Conservation (phyloP, 495 filamentous ascomycete species). For the Cenococcum geophilum region DNA sequence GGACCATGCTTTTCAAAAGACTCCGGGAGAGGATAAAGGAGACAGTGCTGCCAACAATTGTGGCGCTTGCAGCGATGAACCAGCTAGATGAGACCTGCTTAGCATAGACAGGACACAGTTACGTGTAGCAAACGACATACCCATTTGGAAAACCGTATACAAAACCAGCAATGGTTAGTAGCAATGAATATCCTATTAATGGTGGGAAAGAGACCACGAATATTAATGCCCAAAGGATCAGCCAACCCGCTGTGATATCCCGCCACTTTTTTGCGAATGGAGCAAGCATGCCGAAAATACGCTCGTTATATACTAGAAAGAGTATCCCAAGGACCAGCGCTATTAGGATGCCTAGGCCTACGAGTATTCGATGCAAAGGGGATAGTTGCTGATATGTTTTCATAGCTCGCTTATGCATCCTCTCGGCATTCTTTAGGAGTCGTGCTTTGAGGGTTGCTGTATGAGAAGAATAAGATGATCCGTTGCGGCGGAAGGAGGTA, state of each 20-base stretch:
- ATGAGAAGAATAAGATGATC: constrained; percentile 28
- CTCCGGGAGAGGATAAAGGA: constrained; percentile 76
- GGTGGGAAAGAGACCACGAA: constrained; percentile 83
- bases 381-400: constrained; percentile 50
- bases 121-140: constrained; percentile 39
- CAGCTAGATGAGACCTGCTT: constrained; percentile 46
- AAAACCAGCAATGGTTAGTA: constrained; percentile 81
- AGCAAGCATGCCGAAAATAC: constrained; percentile 64
- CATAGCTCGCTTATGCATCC: constrained; percentile 37
- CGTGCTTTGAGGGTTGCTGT: constrained; percentile 41
- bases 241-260: constrained; percentile 60
- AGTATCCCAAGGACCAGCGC: constrained; percentile 52
- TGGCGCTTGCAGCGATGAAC: constrained; percentile 75
- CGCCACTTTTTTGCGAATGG: constrained; percentile 71
- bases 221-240: constrained; percentile 70
- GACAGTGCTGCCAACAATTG: constrained; percentile 65
- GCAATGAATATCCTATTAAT: constrained; percentile 81
- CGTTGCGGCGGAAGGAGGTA: constrained; percentile 42
- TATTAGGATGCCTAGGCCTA: constrained; percentile 46
- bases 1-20: constrained; percentile 68
- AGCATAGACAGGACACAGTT: neutral
- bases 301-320: constrained; percentile 68
- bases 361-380: constrained; percentile 54
- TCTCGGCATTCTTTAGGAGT: constrained; percentile 43
- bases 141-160: constrained; percentile 90